These are phyloP conservation scores for Raddia distichophylla DNA, from an alignment of 176 grass and related monocot species.

Conservation along the genomic window DNA sequence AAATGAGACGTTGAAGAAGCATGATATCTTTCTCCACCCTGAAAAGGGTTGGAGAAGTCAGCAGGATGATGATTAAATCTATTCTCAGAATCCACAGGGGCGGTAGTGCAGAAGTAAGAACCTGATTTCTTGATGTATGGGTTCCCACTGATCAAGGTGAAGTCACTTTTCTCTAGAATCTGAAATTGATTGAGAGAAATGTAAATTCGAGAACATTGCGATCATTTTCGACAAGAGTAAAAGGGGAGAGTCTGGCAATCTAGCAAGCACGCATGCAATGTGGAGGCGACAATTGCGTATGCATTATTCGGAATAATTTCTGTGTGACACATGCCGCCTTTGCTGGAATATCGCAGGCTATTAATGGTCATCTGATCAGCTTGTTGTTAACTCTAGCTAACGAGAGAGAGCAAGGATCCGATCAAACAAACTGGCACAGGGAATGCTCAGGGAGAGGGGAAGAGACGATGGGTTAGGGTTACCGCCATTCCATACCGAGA, in stretches of 20 bases:
- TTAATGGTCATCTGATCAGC: background rate
- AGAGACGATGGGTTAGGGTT: background rate
- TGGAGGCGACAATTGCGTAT: background rate
- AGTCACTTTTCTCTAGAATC: slow-evolving; percentile 85
- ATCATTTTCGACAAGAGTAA: background rate
- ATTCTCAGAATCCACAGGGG: slow-evolving; percentile 8
- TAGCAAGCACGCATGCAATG: background rate
- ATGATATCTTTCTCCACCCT: slow-evolving; percentile 96
- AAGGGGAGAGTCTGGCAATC: background rate
- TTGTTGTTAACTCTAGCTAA: background rate
- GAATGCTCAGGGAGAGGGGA: background rate
- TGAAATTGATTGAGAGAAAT: slow-evolving; percentile 15
- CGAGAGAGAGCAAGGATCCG: background rate
- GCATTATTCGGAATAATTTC: background rate
- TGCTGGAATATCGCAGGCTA: background rate
- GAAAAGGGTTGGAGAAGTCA: slow-evolving; percentile 31
- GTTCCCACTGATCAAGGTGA: slow-evolving; percentile 67
- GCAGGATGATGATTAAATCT: background rate
- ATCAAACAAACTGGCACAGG: background rate
- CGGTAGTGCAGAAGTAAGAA: slow-evolving; percentile 1
- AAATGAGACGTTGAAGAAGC: slow-evolving; percentile 86
- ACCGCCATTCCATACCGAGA: slow-evolving; percentile 47
- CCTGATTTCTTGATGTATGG: slow-evolving; percentile 96
- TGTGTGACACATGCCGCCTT: background rate
- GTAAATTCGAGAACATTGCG: slow-evolving; percentile 6